Percentiles rank a stretch among this genome's conserved stretches.
phyloP scores from a whole-genome alignment of 106 monocot genomes.

The Triglochin maritima region DNA sequence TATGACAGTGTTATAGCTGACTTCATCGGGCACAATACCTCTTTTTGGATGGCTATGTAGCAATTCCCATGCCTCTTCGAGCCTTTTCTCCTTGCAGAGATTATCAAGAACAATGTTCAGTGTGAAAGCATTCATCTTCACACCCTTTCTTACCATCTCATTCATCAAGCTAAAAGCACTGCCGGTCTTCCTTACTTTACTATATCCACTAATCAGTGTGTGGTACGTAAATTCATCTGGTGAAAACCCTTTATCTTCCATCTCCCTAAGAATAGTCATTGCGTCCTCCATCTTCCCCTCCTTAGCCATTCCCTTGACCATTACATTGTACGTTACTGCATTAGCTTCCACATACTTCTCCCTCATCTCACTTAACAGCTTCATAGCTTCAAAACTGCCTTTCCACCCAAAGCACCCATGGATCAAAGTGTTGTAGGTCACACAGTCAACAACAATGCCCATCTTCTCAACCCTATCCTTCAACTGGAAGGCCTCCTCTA shows the following conservation, averaged over 20 bases:
- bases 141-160: constrained; percentile 47
- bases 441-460: constrained; percentile 36
- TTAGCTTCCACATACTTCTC: constrained; percentile 34
- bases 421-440: constrained; percentile 75
- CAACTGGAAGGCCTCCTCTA: constrained; percentile 62
- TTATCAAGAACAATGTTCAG: constrained; percentile 58
- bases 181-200: constrained; percentile 32
- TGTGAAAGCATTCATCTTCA: constrained; percentile 88
- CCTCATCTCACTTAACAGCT: constrained; percentile 56
- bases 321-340: constrained; percentile 56
- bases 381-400: constrained; percentile 28
- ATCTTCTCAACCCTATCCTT: constrained; percentile 65
- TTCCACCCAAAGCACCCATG: constrained; percentile 55
- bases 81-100: constrained; percentile 66
- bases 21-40: constrained; percentile 69
- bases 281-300: constrained; percentile 78
- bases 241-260: constrained; percentile 53
- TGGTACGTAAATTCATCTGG: constrained; percentile 81
- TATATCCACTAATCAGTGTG: constrained; percentile 64
- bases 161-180: constrained; percentile 40
- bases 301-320: constrained; percentile 61
- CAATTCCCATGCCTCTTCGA: constrained; percentile 52
- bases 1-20: constrained; percentile 80
- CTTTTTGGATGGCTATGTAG: constrained; percentile 52
- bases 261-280: constrained; percentile 35